Evolutionary conservation across 1,284 basidiomycete species (phyloP).

Genomic region (Xanthoconium separans): DNA sequence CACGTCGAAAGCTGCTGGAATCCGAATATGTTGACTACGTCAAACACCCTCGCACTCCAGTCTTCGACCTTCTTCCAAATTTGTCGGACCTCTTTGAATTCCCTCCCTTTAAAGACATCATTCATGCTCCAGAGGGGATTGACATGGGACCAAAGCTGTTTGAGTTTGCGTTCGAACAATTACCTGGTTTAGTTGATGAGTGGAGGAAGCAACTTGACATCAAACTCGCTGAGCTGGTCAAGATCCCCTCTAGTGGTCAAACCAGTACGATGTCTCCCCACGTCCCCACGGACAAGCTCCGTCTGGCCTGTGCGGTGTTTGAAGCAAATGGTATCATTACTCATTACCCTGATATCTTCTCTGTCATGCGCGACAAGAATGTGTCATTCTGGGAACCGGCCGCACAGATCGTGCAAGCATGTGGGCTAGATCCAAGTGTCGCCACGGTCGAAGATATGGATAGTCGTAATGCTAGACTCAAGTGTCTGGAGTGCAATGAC

Average conservation of each 20-base stretch:
- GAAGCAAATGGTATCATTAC: fast-evolving
- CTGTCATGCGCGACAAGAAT: neutral
- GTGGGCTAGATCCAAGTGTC: conserved; percentile 23
- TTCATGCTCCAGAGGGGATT: conserved; percentile 1
- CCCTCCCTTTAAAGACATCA: conserved; percentile 9
- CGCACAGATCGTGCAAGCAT: conserved; percentile 10
- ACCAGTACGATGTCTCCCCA: too few species aligned
- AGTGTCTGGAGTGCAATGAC: conserved; percentile 1
- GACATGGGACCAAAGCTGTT: conserved; percentile 1
- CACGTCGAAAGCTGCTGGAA: too few species aligned
- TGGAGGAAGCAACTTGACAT: conserved; percentile 3
- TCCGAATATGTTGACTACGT: too few species aligned
- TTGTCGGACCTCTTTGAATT: conserved; percentile 7
- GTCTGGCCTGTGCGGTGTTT: conserved; percentile 8
- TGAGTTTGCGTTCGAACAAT: conserved; percentile 7
- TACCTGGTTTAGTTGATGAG: neutral
- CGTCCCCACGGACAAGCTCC: neutral
- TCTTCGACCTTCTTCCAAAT: too few species aligned
- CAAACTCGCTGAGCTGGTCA: conserved; percentile 8
- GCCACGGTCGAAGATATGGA: conserved; percentile 28
- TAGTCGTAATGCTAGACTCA: conserved; percentile 4
- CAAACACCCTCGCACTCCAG: too few species aligned
- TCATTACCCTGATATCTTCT: neutral
- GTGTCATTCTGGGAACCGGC: neutral
- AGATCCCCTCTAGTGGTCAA: too few species aligned